A percentile compares a stretch with the other conserved stretches of the same genome.
phyloP scores from a whole-genome alignment of 192 early-diverging fungal species.

The Coemansia sp. region DNA sequence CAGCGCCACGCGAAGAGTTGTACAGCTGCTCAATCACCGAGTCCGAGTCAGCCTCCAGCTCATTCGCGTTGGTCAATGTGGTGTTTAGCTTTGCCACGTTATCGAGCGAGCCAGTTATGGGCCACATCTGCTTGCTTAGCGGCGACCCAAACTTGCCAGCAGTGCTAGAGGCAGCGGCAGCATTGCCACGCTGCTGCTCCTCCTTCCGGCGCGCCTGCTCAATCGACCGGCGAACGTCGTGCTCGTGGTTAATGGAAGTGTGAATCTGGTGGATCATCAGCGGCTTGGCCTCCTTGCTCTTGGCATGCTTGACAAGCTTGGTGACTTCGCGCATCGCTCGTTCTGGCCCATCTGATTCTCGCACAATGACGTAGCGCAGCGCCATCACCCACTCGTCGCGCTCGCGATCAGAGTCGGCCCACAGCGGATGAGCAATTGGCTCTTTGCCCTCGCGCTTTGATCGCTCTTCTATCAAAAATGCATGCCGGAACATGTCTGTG shows the following conservation, averaged over 20 bases:
- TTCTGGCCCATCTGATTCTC: slow-evolving; percentile 44
- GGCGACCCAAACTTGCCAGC: slow-evolving; percentile 35
- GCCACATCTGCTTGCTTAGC: slow-evolving; percentile 48
- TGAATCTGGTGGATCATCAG: slow-evolving; percentile 56
- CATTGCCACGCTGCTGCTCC: slow-evolving; percentile 20
- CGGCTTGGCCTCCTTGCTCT: slow-evolving; percentile 41
- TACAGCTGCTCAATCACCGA: slow-evolving; percentile 14
- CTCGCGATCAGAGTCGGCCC: slow-evolving; percentile 84
- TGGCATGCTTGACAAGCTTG: slow-evolving; percentile 39
- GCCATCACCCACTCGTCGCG: slow-evolving; percentile 88
- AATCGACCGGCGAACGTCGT: slow-evolving; percentile 44
- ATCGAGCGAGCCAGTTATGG: slow-evolving; percentile 22
- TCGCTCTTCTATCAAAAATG: slow-evolving; percentile 82
- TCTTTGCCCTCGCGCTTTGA: slow-evolving; percentile 63
- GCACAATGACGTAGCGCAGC: slow-evolving; percentile 60
- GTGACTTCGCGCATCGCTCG: slow-evolving; percentile 49
- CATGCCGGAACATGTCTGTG: slow-evolving; percentile 73
- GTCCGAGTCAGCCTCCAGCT: slow-evolving; percentile 6
- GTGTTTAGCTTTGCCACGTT: slow-evolving; percentile 12
- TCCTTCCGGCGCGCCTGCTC: slow-evolving; percentile 37
- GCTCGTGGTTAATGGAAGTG: slow-evolving; percentile 51
- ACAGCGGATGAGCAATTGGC: slow-evolving; percentile 73
- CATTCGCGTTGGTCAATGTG: background rate
- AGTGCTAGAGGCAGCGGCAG: background rate
- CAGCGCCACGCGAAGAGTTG: background rate